Percentiles rank a stretch among this genome's conserved stretches.
These are phyloP conservation scores for Aspergillus puulaauensis DNA, from an alignment of 2,329 filamentous ascomycete genomes.

Conservation along the genomic window DNA sequence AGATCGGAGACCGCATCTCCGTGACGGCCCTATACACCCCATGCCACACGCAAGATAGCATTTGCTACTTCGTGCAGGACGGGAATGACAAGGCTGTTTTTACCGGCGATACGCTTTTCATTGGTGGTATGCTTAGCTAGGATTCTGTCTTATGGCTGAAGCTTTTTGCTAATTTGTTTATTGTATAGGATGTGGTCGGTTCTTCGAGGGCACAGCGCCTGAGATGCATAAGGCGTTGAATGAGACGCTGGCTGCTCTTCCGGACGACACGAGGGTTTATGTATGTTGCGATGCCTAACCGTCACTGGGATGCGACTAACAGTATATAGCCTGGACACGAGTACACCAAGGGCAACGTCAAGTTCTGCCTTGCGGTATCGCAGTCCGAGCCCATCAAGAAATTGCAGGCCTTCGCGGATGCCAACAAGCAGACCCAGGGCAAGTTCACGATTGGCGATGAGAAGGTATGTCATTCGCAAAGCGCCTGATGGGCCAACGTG, in stretches of 20 bases:
- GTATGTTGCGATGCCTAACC: constrained; percentile 53
- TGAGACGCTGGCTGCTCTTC: constrained; percentile 73
- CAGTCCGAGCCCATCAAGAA: constrained; percentile 74
- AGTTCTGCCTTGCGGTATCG: constrained; percentile 76
- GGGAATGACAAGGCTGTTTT: constrained; percentile 74
- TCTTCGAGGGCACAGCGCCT: constrained; percentile 86
- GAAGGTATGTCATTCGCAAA: constrained; percentile 62
- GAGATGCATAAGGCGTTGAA: constrained; percentile 96
- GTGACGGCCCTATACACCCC: constrained; percentile 91
- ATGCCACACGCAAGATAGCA: constrained; percentile 97
- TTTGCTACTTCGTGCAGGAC: constrained; percentile 91
- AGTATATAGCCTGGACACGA: constrained; percentile 78
- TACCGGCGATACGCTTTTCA: constrained; percentile 94
- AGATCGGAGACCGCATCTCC: constrained; percentile 73
- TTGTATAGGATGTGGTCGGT: constrained; percentile 76
- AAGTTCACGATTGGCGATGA: constrained; percentile 97
- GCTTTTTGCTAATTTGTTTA: neutral
- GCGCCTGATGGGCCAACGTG: neutral
- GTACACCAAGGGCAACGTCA: constrained; percentile 96
- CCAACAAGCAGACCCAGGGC: constrained; percentile 85
- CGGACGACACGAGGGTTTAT: constrained; percentile 89
- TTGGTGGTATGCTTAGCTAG: constrained; percentile 63
- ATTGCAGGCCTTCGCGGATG: constrained; percentile 72
- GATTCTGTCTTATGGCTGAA: neutral
- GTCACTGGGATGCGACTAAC: neutral